These are phyloP conservation scores for Trichoderma sp. DNA, from an alignment of 2,329 filamentous ascomycete species.

Conservation along the genomic window DNA sequence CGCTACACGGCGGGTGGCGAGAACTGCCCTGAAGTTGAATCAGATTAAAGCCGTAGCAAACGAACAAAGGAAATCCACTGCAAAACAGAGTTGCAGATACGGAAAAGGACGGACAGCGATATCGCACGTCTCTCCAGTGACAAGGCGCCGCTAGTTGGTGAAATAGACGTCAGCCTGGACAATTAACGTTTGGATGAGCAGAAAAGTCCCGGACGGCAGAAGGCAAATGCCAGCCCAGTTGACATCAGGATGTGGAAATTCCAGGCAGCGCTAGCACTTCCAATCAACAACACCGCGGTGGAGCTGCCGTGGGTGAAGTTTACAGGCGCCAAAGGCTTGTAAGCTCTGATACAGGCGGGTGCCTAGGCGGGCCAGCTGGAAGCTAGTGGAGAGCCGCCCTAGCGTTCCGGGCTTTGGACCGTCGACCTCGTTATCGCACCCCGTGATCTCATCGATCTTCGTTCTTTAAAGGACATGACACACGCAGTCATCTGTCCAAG, in stretches of 20 bases:
- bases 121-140: neutral
- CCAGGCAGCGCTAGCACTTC: neutral
- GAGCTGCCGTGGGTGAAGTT: neutral
- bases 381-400: neutral
- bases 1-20: neutral
- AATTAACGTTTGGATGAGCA: neutral
- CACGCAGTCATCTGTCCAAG: conserved; percentile 5
- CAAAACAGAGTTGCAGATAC: neutral
- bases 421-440: conserved; percentile 13
- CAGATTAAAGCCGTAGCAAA: neutral
- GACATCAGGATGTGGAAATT: neutral
- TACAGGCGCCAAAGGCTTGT: neutral
- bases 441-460: conserved; percentile 22
- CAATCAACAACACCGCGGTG: neutral
- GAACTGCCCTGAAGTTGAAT: neutral
- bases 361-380: conserved; percentile 1
- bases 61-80: neutral
- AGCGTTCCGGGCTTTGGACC: neutral
- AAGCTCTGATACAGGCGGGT: neutral
- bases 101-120: neutral
- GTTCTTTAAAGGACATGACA: neutral
- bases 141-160: neutral
- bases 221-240: conserved; percentile 29
- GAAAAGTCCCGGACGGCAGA: neutral
- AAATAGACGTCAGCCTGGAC: neutral